Evolutionary conservation across 495 filamentous ascomycete species (phyloP).

Genomic region (Penicillium pulvis): DNA sequence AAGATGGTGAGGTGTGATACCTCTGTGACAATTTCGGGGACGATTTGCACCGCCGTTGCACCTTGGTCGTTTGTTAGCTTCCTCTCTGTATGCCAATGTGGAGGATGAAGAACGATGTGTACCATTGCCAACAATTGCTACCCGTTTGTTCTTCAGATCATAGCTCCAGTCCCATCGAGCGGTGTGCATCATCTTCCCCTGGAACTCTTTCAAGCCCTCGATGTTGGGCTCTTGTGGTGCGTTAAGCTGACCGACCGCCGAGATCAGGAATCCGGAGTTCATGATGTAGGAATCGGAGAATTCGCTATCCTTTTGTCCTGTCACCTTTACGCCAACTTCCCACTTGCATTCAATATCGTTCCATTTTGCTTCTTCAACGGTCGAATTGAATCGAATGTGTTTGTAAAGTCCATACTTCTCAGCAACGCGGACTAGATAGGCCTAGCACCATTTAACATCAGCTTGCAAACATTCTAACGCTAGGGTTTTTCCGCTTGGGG

Average conservation of each 20-base stretch:
- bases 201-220: slow-evolving; percentile 56
- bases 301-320: slow-evolving; percentile 51
- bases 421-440: slow-evolving; percentile 59
- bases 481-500: not conserved
- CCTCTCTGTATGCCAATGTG: too few relatives aligned
- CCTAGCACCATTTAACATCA: slow-evolving; percentile 33
- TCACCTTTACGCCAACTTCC: slow-evolving; percentile 46
- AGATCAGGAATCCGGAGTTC: slow-evolving; percentile 60
- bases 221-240: slow-evolving; percentile 60
- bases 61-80: slow-evolving; percentile 35
- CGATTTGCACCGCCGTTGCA: slow-evolving; percentile 71
- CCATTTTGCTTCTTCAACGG: slow-evolving; percentile 56
- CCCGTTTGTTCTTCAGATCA: slow-evolving; percentile 49
- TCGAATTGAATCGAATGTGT: slow-evolving; percentile 58
- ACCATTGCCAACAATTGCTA: slow-evolving; percentile 61
- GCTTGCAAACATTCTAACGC: not conserved
- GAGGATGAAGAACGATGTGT: not conserved
- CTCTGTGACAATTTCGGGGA: slow-evolving; percentile 61
- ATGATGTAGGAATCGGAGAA: slow-evolving; percentile 45
- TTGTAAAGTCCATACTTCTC: slow-evolving; percentile 60
- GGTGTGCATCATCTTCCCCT: slow-evolving; percentile 56
- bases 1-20: slow-evolving; percentile 62
- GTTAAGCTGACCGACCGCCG: slow-evolving; percentile 67
- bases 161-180: slow-evolving; percentile 55
- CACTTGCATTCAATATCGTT: slow-evolving; percentile 57